Evolutionary conservation across 139 green algal genomes (phyloP).

Genomic region (Coccomyxa sp.): DNA sequence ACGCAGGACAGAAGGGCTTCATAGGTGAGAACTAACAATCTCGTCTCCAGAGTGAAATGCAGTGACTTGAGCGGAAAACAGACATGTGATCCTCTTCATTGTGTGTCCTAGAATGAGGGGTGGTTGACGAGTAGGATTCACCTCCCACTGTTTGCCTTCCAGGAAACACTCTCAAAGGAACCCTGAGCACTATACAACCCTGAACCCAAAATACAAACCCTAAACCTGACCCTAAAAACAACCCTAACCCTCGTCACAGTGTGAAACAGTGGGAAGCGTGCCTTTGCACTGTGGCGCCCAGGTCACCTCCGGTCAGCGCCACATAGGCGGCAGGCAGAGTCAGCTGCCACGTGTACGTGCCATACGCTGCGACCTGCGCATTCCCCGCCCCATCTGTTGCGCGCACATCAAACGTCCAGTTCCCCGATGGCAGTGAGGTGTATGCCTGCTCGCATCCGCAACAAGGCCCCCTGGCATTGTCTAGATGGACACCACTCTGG

Average conservation of each 20-base stretch:
- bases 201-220: not conserved
- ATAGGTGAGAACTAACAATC: no score
- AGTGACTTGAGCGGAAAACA: no score
- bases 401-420: constrained; percentile 17
- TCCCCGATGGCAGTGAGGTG: constrained; percentile 12
- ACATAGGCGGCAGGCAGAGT: not conserved
- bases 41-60: no score
- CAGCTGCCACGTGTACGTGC: constrained; percentile 20
- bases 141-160: not conserved
- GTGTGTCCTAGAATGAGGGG: not conserved
- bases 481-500: no score
- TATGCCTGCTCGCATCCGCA: constrained; percentile 2
- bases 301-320: not conserved
- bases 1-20: no score
- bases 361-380: constrained; percentile 8
- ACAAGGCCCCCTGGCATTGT: no score
- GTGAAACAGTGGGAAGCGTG: not conserved
- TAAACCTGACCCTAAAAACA: not conserved
- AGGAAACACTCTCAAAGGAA: not conserved
- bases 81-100: no score
- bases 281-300: not conserved
- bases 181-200: no score
- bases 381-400: constrained; percentile 41
- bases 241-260: no score
- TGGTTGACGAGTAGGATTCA: not conserved